Percentiles rank a stretch among this genome's conserved stretches.
phyloP scores from a whole-genome alignment of 2,329 filamentous ascomycete genomes.

The Talaromyces rugulosus region DNA sequence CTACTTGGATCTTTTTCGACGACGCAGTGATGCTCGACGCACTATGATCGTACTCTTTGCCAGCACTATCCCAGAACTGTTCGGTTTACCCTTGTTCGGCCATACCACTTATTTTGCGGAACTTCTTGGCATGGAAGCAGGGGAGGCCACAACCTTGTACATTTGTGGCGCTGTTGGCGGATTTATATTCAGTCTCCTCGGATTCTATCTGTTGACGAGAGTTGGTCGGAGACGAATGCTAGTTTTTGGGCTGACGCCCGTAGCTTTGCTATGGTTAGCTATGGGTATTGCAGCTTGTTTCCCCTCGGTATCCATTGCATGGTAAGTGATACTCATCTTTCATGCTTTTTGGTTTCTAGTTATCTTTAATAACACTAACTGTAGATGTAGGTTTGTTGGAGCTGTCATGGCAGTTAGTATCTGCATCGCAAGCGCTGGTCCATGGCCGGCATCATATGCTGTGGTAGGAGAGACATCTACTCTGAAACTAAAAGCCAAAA shows the following conservation, averaged over 20 bases:
- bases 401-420: slow-evolving; percentile 38
- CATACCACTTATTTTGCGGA: slow-evolving; percentile 41
- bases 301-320: background rate
- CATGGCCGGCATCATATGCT: slow-evolving; percentile 30
- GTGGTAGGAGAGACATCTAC: slow-evolving; percentile 28
- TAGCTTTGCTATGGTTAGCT: background rate
- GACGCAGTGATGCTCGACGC: slow-evolving; percentile 22
- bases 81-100: slow-evolving; percentile 44
- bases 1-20: background rate
- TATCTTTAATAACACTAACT: background rate
- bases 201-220: slow-evolving; percentile 42
- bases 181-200: slow-evolving; percentile 40
- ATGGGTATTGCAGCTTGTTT: background rate
- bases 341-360: background rate
- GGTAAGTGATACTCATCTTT: background rate
- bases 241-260: slow-evolving; percentile 16
- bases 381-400: background rate
- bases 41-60: slow-evolving; percentile 36
- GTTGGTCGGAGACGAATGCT: slow-evolving; percentile 38
- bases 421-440: slow-evolving; percentile 31
- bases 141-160: slow-evolving; percentile 38
- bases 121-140: slow-evolving; percentile 27
- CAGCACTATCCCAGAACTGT: slow-evolving; percentile 41
- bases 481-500: slow-evolving; percentile 29
- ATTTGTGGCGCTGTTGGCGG: slow-evolving; percentile 45